Evolutionary conservation across 2,329 filamentous ascomycete species (phyloP), one percentile per base, ranked within the genome.

Genomic region (Aspergillus aculeatus): DNA sequence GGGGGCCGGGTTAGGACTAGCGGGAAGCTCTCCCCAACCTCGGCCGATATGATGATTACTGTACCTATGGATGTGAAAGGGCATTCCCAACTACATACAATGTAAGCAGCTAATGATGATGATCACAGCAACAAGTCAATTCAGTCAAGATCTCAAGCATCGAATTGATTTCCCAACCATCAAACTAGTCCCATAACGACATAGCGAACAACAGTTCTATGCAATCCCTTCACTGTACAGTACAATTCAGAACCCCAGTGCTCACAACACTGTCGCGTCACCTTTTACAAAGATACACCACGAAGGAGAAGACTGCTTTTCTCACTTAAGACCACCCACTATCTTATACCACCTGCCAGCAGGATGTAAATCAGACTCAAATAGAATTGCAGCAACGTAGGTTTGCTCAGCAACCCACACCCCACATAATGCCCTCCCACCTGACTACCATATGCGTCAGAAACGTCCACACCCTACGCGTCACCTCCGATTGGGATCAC

Each of bases 401-500:
- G 19, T 47, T 48, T 48, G 10, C 41, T 7, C 53, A 44, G 53
- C 44, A 48, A 55, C 44, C 41, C 52, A 47, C 32, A 23, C 26
- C 23, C 16, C 21, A 48, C 26, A 26, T n/a, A 16, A 3, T 29
- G 14, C 21, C 47, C 4, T 26, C 12, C 50, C 9, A 52, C 16
- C n/a, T 29, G 31, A n/a, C 47, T 54, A 54, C 14, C 23, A 12
- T 5, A 7, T 12, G 38, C 19, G 11, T 26, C 24, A 26, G 24
- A 19, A 12, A 19, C 16, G 19, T 38, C 51, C 4, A 48, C 23
- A 41, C 12, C 16, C 57, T 64, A 74, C 48, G 62, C 62, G 57
- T 71, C 66, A 2, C 62, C 67, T 32, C 68, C 67, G 47, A 71
- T 67, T 4, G 75, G 56, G 26, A 73, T 57, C 24, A 69, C 82